Base-by-base conservation (phyloP, 352 stramenopile genomes). In the Phytopythium litorale region DNA sequence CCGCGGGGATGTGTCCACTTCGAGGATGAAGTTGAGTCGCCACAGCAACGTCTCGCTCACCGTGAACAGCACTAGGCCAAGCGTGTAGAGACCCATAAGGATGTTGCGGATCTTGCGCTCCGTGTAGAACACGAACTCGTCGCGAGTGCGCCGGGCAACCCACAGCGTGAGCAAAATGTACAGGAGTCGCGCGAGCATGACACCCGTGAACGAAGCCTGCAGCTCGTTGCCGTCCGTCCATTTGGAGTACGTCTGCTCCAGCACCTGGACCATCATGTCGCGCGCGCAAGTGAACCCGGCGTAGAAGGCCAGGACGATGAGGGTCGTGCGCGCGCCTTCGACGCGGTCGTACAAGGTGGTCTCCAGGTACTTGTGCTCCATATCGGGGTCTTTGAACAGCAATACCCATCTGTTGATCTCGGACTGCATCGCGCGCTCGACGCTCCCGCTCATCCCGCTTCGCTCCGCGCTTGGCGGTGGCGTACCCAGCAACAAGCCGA, bases 361-460 rank as follows among this genome's bases (percentile, higher is more conserved):
- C 15, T 92, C 79, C 7, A 92, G 67, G 33, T 88, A 94, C 51
- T 81, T 90, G 54, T 77, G 68, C 59, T 94, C 86, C 78, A 92
- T 92, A 1, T 88, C 79, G 0, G 67, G 60, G 12, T 92, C 75
- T 30, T 84, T 73, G 61, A 94, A 94, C 28, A 72, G 67, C 59
- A 94, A 66, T 48, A 85, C 75, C 50, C 81, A 58, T 15, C 73
- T 40, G 15, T 84, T 72, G 45, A 91, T 91, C 64, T 92, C 79
- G 0, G 71, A 65, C 2, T 85, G 65, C 84, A 94, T 92, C 25
- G 85, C 69, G 40, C 76, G 71, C 55, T 94, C 77, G 1, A 89
- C 65, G 40, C 23, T 51, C 13, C 35, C 38, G 18, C 49, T 59
- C 11, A 38, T 40, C 5, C 54, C 23, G 6, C 67, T 70, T 75